Evolutionary conservation across 768 basidiomycete species (phyloP), one percentile per base, ranked within the genome.

Genomic region (Mycena pura): DNA sequence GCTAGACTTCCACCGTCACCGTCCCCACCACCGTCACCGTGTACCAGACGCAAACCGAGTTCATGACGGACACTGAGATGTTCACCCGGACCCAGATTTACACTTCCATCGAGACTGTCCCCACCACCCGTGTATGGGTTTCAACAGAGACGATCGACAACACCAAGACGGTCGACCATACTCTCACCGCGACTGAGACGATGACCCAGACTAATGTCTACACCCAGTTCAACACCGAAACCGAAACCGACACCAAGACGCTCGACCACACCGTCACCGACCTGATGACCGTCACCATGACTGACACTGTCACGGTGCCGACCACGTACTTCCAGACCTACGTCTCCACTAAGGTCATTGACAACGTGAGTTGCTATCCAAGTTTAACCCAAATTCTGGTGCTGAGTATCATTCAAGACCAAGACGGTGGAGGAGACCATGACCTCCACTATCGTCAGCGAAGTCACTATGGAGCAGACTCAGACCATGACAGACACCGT

Each of bases 71-170:
- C 73, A 82, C 80, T n/a, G 64, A 78, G 68, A 73, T 70, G 34
- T 69, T 78, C 62, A 83, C 80, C 11, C 67, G 70, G 58, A 84
- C 83, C 22, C 72, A 78, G 60, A 74, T 84, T 50, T 74, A 78
- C 66, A 87, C 86, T 3, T 83, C 83, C 7, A 77, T 84, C 22
- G 73, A 85, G 72, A 73, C 84, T 31, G 76, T 85, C 40, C 87
- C 87, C 45, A 89, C 88, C 25, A 89, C 87, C 13, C 81, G 82
- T 45, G 80, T 88, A 46, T 90, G 82, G 82, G 81, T 87, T 36
- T 89, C 87, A 15, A 90, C 88, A 21, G 83, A 88, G 72, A 76
- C 84, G 69, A 80, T 86, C 65, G 86, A 88, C 78, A 76, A 77
- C 53, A 86, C 85, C 65, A 70, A 81, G 77, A 80, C 77, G 24